Base-by-base conservation (phyloP, 2,329 filamentous ascomycete genomes). In the Diplodia corticola region DNA sequence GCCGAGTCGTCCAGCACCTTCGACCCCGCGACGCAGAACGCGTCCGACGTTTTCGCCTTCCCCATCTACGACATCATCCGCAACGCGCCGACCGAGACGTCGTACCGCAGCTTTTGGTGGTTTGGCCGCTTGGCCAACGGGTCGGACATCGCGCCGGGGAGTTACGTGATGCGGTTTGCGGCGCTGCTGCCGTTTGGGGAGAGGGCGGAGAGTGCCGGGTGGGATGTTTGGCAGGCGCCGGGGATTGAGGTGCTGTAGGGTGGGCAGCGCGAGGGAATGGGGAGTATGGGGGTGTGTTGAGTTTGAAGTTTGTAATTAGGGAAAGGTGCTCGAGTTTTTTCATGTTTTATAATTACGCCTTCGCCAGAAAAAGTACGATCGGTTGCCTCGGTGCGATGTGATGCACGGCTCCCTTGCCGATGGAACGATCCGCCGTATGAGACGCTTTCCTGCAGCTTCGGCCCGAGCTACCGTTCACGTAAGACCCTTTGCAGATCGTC, bases 81-180 rank as follows among this genome's bases (percentile, higher is more conserved):
- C 6, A 72, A 67, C 5, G 54, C 54, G 4, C 54, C 44, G 33
- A 28, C 54, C 5, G 3, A 35, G 20, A 22, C 33, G 2, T 28
- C 35, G 35, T 57, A 26, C 35, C 54, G 44, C 54, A 57, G 35
- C 0, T 72, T 70, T 35, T 73, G 69, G 70, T 75, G 74, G 74
- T 67, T 75, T 5, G 74, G 74, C 7, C 71, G 71, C 54, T 24
- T 76, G 24, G 69, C 70, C 0, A 74, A 75, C 26, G 73, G 73
- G 2, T 69, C 65, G n/a, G 69, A 70, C 30, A 73, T 75, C 22
- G 68, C 61, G 20, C 69, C 69, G 3, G 73, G 73, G 22, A 70
- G 69, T 28, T 75, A 75, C 30, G 63, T 46, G 63, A 66, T 30
- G 2, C 65, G 74, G 0, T 70, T 76, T 22, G 74, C 74, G 6